Evolutionary conservation across 306 rosid species (phyloP), one percentile per base, ranked within the genome.

Genomic region (Pyrus betulifolia): DNA sequence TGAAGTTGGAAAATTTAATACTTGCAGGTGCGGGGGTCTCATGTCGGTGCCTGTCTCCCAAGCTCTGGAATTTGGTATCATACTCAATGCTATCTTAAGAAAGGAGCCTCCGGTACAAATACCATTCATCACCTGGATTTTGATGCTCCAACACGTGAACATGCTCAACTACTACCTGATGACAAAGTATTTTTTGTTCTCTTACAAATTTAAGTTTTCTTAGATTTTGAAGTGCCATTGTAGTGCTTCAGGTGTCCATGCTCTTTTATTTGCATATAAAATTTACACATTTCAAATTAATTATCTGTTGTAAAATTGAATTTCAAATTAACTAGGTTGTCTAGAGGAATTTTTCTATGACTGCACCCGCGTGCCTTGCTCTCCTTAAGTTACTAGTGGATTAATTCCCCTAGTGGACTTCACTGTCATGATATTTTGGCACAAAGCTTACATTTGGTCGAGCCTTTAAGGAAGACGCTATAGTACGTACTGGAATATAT

Each of bases 91-190:
- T 84, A 85, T 85, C 89, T 95, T 55, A 89, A 87, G 86, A 95
- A 82, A 87, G 93, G 93, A 78, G 67, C 76, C 69, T 87, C 89
- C 74, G 85, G 80, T 78, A 17, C 79, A 76, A 89, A 90, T 70
- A 64, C 86, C 61, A 74, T 95, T 86, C 93, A 86, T 76, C 99
- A 95, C 90, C 80, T 95, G 90, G 99, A 95, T 82, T 92, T 92
- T 75, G 99, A 95, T 85, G 99, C 99, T 72, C 93, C 97, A 55
- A 95, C 99, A 38, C 99, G 99, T 57, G 99, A 95, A 87, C 89
- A 87, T 82, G 96, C 99, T 70, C 89, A 95, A 85, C 85, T 80
- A 55, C 86, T 89, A 76, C 96, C 95, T 55, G 96, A 90, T 86
- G 99, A 95, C 80, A 95, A 85, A 75, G 97, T 92, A 87, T 68